These are phyloP conservation scores for Cubamyces sp. DNA, from an alignment of 768 basidiomycete genomes.

Conservation along the genomic window DNA sequence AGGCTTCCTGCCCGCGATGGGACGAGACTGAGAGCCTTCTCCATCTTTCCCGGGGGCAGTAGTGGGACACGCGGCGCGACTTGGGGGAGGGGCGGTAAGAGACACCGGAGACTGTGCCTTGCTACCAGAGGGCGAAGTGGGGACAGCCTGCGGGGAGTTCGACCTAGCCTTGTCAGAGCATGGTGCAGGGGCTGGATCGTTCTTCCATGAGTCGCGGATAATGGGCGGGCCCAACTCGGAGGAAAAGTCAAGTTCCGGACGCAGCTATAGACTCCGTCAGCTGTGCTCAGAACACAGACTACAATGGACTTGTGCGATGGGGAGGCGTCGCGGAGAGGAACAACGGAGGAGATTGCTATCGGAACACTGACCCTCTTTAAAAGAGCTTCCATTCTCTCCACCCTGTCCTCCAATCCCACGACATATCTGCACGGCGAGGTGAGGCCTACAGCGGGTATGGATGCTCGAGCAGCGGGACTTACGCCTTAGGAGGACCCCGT, in stretches of 20 bases:
- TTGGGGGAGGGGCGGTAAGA: constrained; percentile 14
- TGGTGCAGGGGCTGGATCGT: constrained; percentile 29
- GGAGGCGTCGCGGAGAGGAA: constrained; percentile 33
- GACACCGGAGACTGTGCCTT: constrained; percentile 7
- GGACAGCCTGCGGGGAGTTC: constrained; percentile 6
- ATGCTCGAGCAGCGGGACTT: constrained; percentile 23
- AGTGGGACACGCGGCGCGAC: constrained; percentile 9
- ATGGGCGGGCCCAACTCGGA: constrained; percentile 65
- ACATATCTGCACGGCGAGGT: constrained; percentile 34
- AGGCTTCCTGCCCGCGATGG: constrained; percentile 9
- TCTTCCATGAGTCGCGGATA: constrained; percentile 67
- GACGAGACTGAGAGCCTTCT: not conserved
- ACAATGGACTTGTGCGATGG: not conserved
- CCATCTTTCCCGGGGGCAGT: constrained; percentile 12
- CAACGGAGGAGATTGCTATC: constrained; percentile 17
- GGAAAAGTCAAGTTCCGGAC: constrained; percentile 64
- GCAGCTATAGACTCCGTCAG: constrained; percentile 47
- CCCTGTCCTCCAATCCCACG: constrained; percentile 39
- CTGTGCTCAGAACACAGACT: not conserved
- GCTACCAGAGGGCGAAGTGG: constrained; percentile 9
- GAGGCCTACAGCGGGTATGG: not conserved
- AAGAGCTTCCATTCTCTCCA: constrained; percentile 42
- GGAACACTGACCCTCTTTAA: constrained; percentile 39
- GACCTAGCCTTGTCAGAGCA: constrained; percentile 20
- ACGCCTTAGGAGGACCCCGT: constrained; percentile 45